Conservation (phyloP, 176 grass and related monocot species). For the Avena atlantica region DNA sequence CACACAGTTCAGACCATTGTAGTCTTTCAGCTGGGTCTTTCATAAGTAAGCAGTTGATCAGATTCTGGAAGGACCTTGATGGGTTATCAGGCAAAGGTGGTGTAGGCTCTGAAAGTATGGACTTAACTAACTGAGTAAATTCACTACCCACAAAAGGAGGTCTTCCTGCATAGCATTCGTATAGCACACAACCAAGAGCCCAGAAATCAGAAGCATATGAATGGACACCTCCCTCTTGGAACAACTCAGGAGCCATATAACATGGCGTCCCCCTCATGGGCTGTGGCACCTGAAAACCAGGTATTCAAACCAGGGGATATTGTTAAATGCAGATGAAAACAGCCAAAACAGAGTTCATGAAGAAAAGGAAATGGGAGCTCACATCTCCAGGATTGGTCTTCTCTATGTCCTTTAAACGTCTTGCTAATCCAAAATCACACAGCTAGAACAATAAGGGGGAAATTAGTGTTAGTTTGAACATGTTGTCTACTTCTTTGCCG, state of each 20-base stretch:
- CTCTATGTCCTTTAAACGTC: slow-evolving; percentile 81
- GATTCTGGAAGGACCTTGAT: slow-evolving; percentile 84
- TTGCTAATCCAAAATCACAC: slow-evolving; percentile 97
- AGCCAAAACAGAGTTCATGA: slow-evolving; percentile 25
- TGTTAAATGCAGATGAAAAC: slow-evolving; percentile 39
- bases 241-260: slow-evolving; percentile 99
- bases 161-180: slow-evolving; percentile 89
- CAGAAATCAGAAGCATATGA: slow-evolving; percentile 99
- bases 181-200: slow-evolving; percentile 95
- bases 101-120: slow-evolving; percentile 81
- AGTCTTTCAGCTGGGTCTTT: slow-evolving; percentile 98
- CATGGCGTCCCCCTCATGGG: slow-evolving; percentile 90
- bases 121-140: slow-evolving; percentile 95
- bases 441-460: slow-evolving; percentile 57
- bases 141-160: slow-evolving; percentile 76
- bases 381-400: slow-evolving; percentile 67
- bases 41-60: slow-evolving; percentile 81
- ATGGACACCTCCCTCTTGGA: slow-evolving; percentile 84
- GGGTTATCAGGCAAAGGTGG: slow-evolving; percentile 81
- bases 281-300: slow-evolving; percentile 61
- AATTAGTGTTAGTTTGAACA: slow-evolving; percentile 24
- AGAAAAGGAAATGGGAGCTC: slow-evolving; percentile 36
- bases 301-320: slow-evolving; percentile 38
- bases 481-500: slow-evolving; percentile 26
- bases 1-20: slow-evolving; percentile 92